phyloP scores from a whole-genome alignment of 805 yeast genomes.

The Phaffomyces opuntiae region DNA sequence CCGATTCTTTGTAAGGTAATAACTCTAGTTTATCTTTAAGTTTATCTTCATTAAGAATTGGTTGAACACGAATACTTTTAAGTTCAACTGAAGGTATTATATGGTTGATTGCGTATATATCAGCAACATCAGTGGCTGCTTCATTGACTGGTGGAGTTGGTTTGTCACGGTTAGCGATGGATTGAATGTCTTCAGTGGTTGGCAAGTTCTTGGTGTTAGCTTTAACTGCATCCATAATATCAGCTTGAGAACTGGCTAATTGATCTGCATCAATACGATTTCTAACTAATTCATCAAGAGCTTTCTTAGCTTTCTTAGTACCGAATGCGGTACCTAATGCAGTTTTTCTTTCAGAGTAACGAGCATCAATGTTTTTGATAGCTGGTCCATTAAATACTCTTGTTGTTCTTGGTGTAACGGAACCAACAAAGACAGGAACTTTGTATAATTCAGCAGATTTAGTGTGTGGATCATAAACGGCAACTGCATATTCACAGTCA shows the following conservation, averaged over 20 bases:
- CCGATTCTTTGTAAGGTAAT: constrained; percentile 58
- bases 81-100: constrained; percentile 67
- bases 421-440: constrained; percentile 55
- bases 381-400: constrained; percentile 55
- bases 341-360: constrained; percentile 55
- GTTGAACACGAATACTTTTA: constrained; percentile 53
- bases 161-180: constrained; percentile 55
- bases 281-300: constrained; percentile 70
- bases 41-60: constrained; percentile 50
- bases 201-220: constrained; percentile 69
- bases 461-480: constrained; percentile 65
- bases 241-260: constrained; percentile 66
- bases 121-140: constrained; percentile 78
- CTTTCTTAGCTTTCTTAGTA: constrained; percentile 92
- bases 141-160: constrained; percentile 76
- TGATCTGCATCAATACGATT: constrained; percentile 83
- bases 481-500: constrained; percentile 56
- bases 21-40: constrained; percentile 42
- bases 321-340: constrained; percentile 95
- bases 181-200: constrained; percentile 53
- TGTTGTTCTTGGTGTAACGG: constrained; percentile 55
- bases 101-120: constrained; percentile 66
- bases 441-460: constrained; percentile 58
- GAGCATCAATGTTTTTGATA: constrained; percentile 48
- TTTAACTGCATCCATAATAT: constrained; percentile 75